phyloP scores from a whole-genome alignment of 1,139 yeast species.

The Blastobotrys ciferrii region DNA sequence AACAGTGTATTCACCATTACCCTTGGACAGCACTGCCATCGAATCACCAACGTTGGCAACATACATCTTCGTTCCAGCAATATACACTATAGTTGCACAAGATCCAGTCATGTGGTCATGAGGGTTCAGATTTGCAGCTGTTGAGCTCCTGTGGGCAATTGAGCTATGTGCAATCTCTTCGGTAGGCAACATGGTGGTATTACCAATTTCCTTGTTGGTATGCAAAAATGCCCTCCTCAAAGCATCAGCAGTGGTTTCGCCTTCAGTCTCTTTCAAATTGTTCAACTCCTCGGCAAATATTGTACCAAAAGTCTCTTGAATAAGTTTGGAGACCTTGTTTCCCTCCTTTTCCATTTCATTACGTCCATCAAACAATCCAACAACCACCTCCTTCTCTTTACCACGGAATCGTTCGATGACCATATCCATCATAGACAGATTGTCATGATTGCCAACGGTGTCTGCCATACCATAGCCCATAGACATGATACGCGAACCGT shows the following conservation, averaged over 20 bases:
- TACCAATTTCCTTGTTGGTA: constrained; percentile 78
- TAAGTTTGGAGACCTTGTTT: constrained; percentile 66
- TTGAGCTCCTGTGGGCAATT: constrained; percentile 36
- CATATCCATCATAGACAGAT: constrained; percentile 75
- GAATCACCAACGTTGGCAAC: constrained; percentile 92
- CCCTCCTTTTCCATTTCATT: constrained; percentile 45
- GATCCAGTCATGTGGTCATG: constrained; percentile 85
- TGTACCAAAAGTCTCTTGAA: constrained; percentile 69
- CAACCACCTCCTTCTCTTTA: constrained; percentile 63
- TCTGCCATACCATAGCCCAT: constrained; percentile 93
- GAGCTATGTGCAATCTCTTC: constrained; percentile 36
- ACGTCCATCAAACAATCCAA: constrained; percentile 88
- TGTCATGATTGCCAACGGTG: constrained; percentile 66
- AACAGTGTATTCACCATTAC: constrained; percentile 74
- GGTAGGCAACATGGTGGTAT: constrained; percentile 36
- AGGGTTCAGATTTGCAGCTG: constrained; percentile 34
- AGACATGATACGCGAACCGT: constrained; percentile 77
- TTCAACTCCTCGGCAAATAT: constrained; percentile 63
- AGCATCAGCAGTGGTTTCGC: constrained; percentile 58
- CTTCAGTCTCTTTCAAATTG: constrained; percentile 43
- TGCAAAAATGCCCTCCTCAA: constrained; percentile 74
- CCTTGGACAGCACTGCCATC: constrained; percentile 73
- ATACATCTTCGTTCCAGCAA: constrained; percentile 66
- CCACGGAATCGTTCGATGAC: constrained; percentile 89
- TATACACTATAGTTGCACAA: constrained; percentile 75